phyloP scores from a whole-genome alignment of 2,329 filamentous ascomycete genomes.

The Pseudogymnoascus sp. region DNA sequence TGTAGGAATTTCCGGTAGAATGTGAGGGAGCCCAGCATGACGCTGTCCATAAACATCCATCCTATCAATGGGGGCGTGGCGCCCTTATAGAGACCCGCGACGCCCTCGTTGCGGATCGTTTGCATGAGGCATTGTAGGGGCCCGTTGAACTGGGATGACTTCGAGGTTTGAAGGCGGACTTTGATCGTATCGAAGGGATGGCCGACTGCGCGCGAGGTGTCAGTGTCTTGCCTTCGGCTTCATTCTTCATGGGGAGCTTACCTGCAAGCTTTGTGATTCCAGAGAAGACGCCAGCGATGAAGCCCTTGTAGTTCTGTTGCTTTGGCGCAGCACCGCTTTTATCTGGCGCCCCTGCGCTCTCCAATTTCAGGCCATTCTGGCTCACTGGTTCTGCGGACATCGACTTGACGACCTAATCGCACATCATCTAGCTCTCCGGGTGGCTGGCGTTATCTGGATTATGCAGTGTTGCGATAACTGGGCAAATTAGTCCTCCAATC shows the following conservation, averaged over 20 bases:
- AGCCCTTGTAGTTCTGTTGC: slow-evolving; percentile 65
- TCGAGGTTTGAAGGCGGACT: slow-evolving; percentile 84
- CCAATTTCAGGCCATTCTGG: slow-evolving; percentile 5
- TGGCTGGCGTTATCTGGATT: neutral
- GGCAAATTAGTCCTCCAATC: neutral
- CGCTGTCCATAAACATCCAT: slow-evolving; percentile 96
- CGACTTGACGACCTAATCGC: neutral
- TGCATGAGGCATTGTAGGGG: slow-evolving; percentile 78
- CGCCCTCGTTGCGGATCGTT: slow-evolving; percentile 77
- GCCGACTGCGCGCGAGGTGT: slow-evolving; percentile 35
- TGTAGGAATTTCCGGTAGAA: slow-evolving; percentile 79
- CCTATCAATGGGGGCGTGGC: slow-evolving; percentile 85
- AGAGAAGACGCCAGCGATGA: slow-evolving; percentile 91
- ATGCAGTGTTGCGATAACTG: neutral
- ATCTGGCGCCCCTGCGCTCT: neutral
- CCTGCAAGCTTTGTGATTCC: slow-evolving; percentile 84
- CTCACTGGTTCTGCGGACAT: neutral
- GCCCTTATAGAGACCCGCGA: slow-evolving; percentile 85
- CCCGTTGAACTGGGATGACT: slow-evolving; percentile 68
- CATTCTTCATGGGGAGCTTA: slow-evolving; percentile 34
- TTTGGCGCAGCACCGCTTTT: neutral
- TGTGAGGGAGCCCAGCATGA: slow-evolving; percentile 86
- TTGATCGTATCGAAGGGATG: slow-evolving; percentile 93
- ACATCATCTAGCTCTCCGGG: neutral
- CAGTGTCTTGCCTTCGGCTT: neutral